phyloP scores from a whole-genome alignment of 2,329 filamentous ascomycete species.

The Phoma sp. region DNA sequence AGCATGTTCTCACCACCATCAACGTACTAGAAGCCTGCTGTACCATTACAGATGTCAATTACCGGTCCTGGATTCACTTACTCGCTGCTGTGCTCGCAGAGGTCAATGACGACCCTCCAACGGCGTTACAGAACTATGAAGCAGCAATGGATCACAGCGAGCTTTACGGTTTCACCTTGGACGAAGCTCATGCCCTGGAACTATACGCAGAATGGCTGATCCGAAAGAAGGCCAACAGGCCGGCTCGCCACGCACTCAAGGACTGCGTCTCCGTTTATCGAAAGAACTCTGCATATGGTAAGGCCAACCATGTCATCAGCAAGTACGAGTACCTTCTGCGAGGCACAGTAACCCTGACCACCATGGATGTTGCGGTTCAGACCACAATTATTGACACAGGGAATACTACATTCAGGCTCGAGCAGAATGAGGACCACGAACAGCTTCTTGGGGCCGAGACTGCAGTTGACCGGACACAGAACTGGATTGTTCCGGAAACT shows the following conservation, averaged over 20 bases:
- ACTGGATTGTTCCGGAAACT: constrained; percentile 57
- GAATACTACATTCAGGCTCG: constrained; percentile 52
- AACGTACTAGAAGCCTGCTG: constrained; percentile 71
- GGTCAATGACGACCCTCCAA: constrained; percentile 60
- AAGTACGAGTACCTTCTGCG: constrained; percentile 73
- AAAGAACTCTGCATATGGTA: constrained; percentile 72
- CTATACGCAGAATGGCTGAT: constrained; percentile 76
- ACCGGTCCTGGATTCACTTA: constrained; percentile 71
- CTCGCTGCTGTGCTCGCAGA: constrained; percentile 75
- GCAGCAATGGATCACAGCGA: constrained; percentile 75
- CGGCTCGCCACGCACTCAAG: constrained; percentile 72
- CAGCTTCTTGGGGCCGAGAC: constrained; percentile 48
- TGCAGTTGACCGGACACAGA: constrained; percentile 56
- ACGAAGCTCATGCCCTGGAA: constrained; percentile 77
- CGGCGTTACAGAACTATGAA: constrained; percentile 71
- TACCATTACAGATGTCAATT: constrained; percentile 72
- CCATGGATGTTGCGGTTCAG: constrained; percentile 70
- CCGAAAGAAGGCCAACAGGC: constrained; percentile 68
- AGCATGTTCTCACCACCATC: constrained; percentile 63
- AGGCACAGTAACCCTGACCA: constrained; percentile 67
- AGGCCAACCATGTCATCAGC: constrained; percentile 71
- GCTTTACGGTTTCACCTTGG: constrained; percentile 70
- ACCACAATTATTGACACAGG: constrained; percentile 67
- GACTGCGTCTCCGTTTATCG: constrained; percentile 74
- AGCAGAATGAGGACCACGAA: constrained; percentile 54